A percentile compares a stretch with the other conserved stretches of the same genome.
Conservation (phyloP, 148 eudicot genomes). For the Rhododendron ferrugineum region DNA sequence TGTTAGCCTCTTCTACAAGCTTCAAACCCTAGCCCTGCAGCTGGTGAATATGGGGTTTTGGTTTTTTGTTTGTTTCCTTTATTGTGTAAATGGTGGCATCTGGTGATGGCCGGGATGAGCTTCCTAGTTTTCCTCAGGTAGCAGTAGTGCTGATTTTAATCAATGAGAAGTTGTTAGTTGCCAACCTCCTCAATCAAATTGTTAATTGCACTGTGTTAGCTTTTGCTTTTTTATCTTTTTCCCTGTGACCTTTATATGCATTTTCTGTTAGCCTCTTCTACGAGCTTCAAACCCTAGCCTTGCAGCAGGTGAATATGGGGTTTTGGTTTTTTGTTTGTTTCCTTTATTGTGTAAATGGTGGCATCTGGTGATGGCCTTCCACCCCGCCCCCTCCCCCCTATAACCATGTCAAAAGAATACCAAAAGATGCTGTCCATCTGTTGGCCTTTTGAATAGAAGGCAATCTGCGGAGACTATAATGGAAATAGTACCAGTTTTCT, state of each 20-base stretch:
- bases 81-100: not conserved
- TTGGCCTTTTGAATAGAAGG: not conserved
- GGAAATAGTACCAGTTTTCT: not conserved
- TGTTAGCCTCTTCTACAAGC: not conserved
- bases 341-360: not conserved
- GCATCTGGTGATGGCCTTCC: not conserved
- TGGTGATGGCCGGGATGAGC: constrained; percentile 30
- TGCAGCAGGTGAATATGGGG: not conserved
- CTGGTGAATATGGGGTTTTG: not conserved
- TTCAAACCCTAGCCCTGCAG: not conserved
- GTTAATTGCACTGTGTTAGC: not conserved
- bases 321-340: not conserved
- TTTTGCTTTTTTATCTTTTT: not conserved
- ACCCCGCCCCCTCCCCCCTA: too few relatives aligned
- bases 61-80: not conserved
- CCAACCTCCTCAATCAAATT: too few relatives aligned
- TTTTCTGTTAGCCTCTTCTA: not conserved
- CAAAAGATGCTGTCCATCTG: not conserved
- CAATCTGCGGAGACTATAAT: not conserved
- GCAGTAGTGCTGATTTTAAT: not conserved
- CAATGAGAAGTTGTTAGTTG: not conserved
- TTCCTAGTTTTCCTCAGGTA: constrained; percentile 95
- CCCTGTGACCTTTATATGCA: not conserved
- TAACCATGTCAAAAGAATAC: not conserved
- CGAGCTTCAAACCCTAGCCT: not conserved